Evolutionary conservation across 2,329 filamentous ascomycete genomes (phyloP).

Genomic region (Aspergillus awamori): DNA sequence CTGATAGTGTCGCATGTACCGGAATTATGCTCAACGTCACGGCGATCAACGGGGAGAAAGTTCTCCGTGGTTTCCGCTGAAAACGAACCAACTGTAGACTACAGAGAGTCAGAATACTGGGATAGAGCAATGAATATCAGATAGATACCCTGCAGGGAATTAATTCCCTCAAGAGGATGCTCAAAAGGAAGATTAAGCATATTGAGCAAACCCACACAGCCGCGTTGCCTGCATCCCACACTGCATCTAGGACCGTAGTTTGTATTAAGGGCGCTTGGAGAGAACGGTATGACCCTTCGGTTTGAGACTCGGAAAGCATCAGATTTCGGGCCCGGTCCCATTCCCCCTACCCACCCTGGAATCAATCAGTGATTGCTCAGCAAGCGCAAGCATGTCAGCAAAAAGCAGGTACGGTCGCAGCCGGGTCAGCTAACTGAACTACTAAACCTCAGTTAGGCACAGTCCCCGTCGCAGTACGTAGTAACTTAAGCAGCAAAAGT

Average conservation of each 20-base stretch:
- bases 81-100: too few relatives aligned
- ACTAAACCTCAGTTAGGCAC: background rate
- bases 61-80: background rate
- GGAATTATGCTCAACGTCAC: background rate
- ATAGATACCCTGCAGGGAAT: background rate
- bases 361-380: background rate
- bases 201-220: background rate
- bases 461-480: background rate
- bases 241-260: background rate
- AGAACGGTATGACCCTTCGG: background rate
- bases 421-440: background rate
- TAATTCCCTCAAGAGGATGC: background rate
- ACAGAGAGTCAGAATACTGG: too few relatives aligned
- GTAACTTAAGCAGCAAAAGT: background rate
- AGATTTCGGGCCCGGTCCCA: constrained; percentile 2
- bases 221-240: background rate
- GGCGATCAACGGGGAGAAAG: background rate
- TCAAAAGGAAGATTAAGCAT: constrained; percentile 11
- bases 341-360: background rate
- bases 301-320: constrained; percentile 7
- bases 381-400: background rate
- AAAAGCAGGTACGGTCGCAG: background rate
- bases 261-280: background rate
- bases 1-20: background rate
- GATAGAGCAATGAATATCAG: background rate